Base-by-base conservation (phyloP, 2,329 filamentous ascomycete species). In the Uncinocarpus reesii region DNA sequence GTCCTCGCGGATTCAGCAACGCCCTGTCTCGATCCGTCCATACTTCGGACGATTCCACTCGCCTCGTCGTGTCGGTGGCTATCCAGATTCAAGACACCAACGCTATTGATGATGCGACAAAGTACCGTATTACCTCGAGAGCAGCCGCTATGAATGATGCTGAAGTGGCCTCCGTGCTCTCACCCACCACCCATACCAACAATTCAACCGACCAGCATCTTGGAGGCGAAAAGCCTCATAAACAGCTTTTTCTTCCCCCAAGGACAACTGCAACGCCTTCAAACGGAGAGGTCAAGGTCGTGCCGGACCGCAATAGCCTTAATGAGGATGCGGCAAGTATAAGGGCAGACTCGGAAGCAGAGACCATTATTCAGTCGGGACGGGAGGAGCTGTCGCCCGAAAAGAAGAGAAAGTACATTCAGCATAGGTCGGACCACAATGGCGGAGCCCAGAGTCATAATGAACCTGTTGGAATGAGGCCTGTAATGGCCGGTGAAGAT, bases 101-200 rank as follows among this genome's bases (percentile, higher is more conserved):
- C 60, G 62, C 62, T 57, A 58, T 62, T 64, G 58, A 69, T 66
- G 64, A 69, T 69, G 67, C 68, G 64, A 67, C 68, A 56, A 63
- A 60, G 62, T 58, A 65, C 54, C 50, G 52, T 58, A 58, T 60
- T 55, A 59, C 56, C 57, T 63, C 64, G 59, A 65, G 60, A 65
- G 62, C 58, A 67, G 65, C 62, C 67, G 66, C 65, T 68, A 70
- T 70, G 67, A 70, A 65, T 69, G 66, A 70, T 69, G 67, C 64
- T 57, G 67, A 68, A 52, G 60, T 64, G 56, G 61, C 63, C 56
- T 59, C 64, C 53, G 60, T 48, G 24, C 44, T 52, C 37, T 38
- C 51, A 42, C 26, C 44, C 15, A 28, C 46, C 36, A 7, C 24
- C 29, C 38, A 52, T 47, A 48, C 31, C 32, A 43, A 37, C 38